Evolutionary conservation across 345 rosid genomes (phyloP).

Genomic region (Salix koriyanagi): DNA sequence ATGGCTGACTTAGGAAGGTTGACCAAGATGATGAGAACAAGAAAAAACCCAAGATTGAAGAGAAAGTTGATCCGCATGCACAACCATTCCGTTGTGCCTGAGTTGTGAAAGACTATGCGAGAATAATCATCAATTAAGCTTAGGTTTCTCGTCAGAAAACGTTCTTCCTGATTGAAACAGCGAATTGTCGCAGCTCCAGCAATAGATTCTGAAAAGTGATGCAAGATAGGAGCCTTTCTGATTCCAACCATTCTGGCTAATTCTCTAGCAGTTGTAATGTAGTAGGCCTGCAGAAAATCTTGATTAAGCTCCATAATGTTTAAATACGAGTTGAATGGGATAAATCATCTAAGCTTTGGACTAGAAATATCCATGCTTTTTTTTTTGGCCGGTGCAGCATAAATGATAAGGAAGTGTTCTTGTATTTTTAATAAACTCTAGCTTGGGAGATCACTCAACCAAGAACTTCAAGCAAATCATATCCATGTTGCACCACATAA

Average conservation of each 20-base stretch:
- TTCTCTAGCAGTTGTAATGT: slow-evolving; percentile 81
- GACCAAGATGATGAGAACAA: slow-evolving; percentile 68
- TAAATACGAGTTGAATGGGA: neutral
- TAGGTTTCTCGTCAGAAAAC: slow-evolving; percentile 47
- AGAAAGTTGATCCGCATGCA: slow-evolving; percentile 75
- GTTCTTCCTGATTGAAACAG: slow-evolving; percentile 63
- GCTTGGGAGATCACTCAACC: neutral
- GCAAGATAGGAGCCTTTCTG: slow-evolving; percentile 72
- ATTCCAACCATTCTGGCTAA: slow-evolving; percentile 80
- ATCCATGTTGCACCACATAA: neutral
- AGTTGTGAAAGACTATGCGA: slow-evolving; percentile 61
- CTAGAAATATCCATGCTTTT: neutral
- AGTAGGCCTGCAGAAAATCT: slow-evolving; percentile 50
- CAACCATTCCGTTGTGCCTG: slow-evolving; percentile 83
- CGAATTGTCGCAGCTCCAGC: slow-evolving; percentile 69
- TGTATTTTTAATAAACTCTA: neutral
- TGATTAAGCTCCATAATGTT: neutral
- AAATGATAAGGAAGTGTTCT: neutral
- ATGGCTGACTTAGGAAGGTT: slow-evolving; percentile 58
- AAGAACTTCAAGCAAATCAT: neutral
- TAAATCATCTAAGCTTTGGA: neutral
- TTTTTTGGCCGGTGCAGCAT: neutral
- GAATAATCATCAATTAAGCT: slow-evolving; percentile 55
- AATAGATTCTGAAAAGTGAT: slow-evolving; percentile 81
- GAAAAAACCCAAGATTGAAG: slow-evolving; percentile 70